Conservation (phyloP, 495 filamentous ascomycete genomes). For the Parathielavia appendiculata region DNA sequence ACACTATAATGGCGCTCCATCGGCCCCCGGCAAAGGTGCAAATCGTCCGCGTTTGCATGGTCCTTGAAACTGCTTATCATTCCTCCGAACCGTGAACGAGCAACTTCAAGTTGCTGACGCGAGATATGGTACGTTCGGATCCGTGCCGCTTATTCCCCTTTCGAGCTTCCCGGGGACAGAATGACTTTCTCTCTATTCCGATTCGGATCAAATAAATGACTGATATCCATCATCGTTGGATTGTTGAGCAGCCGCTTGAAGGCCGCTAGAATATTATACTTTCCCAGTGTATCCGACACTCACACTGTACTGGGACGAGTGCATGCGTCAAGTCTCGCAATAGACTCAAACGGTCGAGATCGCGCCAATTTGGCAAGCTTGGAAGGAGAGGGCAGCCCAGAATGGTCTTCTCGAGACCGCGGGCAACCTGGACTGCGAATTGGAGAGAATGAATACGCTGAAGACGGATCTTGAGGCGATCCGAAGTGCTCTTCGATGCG, state of each 20-base stretch:
- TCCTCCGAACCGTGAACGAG: background rate
- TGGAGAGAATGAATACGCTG: background rate
- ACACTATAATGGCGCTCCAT: background rate
- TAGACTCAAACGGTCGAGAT: too few species aligned
- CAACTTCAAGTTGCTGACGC: background rate
- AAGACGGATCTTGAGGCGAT: background rate
- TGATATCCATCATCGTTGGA: too few species aligned
- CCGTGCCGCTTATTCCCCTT: too few species aligned
- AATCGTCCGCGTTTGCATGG: background rate
- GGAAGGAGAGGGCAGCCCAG: background rate
- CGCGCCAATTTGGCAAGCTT: background rate
- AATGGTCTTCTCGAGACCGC: constrained; percentile 1
- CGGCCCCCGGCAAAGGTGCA: background rate
- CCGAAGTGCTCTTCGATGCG: background rate
- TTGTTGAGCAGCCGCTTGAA: background rate
- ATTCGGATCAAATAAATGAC: too few species aligned
- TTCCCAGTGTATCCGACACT: background rate
- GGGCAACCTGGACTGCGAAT: background rate
- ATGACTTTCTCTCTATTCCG: too few species aligned
- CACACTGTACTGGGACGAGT: too few species aligned
- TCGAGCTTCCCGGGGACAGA: too few species aligned
- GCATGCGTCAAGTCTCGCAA: too few species aligned
- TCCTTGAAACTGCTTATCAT: background rate
- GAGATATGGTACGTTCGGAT: background rate
- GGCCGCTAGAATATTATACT: too few species aligned